Evolutionary conservation across 331 rosid species (phyloP).

Genomic region (Rhamnella rubrinervis): DNA sequence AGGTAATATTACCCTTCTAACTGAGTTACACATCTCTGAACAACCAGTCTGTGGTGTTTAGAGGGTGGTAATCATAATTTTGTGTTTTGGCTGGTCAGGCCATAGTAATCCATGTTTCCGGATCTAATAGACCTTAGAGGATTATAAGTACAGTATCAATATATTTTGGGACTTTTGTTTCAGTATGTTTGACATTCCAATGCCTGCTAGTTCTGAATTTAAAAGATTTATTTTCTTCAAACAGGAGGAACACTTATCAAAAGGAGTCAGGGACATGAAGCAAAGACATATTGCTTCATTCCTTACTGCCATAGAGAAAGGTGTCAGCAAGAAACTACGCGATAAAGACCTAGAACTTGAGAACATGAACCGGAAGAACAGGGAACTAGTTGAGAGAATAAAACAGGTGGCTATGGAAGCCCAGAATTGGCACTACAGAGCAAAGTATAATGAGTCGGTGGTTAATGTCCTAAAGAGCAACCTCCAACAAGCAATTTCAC

Average conservation of each 20-base stretch:
- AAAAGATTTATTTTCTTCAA: constrained; percentile 8
- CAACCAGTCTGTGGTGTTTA: background rate
- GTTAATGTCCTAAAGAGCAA: constrained; percentile 70
- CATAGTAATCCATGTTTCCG: no score
- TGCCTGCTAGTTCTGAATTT: constrained; percentile 8
- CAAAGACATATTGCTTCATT: constrained; percentile 65
- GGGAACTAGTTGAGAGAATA: constrained; percentile 75
- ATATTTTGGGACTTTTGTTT: no score
- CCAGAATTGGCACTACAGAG: constrained; percentile 81
- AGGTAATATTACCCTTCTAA: constrained; percentile 44
- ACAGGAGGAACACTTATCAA: constrained; percentile 79
- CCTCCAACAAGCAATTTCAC: constrained; percentile 82
- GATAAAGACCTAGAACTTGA: constrained; percentile 81
- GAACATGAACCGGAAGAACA: constrained; percentile 68
- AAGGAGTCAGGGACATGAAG: constrained; percentile 78
- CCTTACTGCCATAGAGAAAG: constrained; percentile 69
- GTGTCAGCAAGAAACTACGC: constrained; percentile 54
- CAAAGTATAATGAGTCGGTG: constrained; percentile 81
- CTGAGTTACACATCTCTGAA: background rate
- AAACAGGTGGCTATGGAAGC: constrained; percentile 78
- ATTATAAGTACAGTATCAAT: no score
- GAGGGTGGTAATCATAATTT: background rate
- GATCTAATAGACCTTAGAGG: no score
- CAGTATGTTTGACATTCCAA: no score
- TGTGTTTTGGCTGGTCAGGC: no score